These are phyloP conservation scores for Physcomitrellopsis africana DNA, from an alignment of 225 moss, liverwort and hornwort genomes.

Conservation along the genomic window DNA sequence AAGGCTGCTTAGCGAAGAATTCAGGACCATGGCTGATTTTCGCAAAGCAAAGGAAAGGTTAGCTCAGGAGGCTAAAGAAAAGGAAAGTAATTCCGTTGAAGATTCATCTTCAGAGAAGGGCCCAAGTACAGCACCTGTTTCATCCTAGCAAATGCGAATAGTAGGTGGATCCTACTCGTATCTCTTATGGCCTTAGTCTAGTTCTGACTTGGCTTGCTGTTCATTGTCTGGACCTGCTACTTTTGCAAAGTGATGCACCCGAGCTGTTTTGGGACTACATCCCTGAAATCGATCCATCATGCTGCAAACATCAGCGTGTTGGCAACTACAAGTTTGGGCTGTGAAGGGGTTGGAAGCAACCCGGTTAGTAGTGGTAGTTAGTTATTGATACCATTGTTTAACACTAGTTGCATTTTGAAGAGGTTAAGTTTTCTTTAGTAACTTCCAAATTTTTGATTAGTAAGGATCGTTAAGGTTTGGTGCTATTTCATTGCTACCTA, in stretches of 20 bases:
- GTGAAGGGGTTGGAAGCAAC: constrained; percentile 67
- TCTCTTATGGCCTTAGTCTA: constrained; percentile 29
- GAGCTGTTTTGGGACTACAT: constrained; percentile 40
- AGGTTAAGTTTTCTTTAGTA: constrained; percentile 46
- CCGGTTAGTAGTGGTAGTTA: constrained; percentile 58
- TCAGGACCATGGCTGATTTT: constrained; percentile 84
- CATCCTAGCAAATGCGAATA: constrained; percentile 46
- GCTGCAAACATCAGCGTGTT: constrained; percentile 46
- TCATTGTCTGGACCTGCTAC: constrained; percentile 34
- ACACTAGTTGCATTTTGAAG: constrained; percentile 59
- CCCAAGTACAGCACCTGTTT: constrained; percentile 24
- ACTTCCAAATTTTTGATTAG: constrained; percentile 59
- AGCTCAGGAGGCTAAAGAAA: constrained; percentile 76
- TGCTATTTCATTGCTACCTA: constrained; percentile 31
- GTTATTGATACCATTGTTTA: constrained; percentile 52
- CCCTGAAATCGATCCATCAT: constrained; percentile 47
- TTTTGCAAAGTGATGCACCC: constrained; percentile 34
- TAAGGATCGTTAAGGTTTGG: constrained; percentile 45
- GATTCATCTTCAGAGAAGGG: constrained; percentile 35
- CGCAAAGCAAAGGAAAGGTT: constrained; percentile 79
- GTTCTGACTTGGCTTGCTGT: constrained; percentile 32
- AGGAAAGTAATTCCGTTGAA: constrained; percentile 54
- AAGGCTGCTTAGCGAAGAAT: constrained; percentile 77
- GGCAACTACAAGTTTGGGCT: constrained; percentile 53
- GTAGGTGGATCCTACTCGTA: constrained; percentile 32